Percentiles rank a stretch among this genome's conserved stretches.
phyloP scores from a whole-genome alignment of 2,329 filamentous ascomycete species.

The Malbranchea zuffiana region DNA sequence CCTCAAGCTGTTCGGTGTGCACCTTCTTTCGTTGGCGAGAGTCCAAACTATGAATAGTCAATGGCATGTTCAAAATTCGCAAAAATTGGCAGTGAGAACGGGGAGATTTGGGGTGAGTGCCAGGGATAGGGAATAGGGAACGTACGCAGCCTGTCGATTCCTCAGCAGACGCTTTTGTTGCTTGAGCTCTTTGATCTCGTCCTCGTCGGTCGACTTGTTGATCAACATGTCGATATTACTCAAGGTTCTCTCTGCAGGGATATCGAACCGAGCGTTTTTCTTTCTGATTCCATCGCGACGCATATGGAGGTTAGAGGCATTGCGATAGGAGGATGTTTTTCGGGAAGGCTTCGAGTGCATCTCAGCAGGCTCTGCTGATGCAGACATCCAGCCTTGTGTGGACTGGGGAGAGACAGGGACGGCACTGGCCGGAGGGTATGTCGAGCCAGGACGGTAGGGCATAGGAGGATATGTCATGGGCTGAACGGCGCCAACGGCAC shows the following conservation, averaged over 20 bases:
- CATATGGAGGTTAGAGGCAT: slow-evolving; percentile 60
- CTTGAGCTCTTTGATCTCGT: slow-evolving; percentile 95
- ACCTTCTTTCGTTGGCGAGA: slow-evolving; percentile 96
- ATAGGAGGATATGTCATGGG: slow-evolving; percentile 30
- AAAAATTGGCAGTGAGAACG: slow-evolving; percentile 12
- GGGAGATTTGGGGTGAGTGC: slow-evolving; percentile 18
- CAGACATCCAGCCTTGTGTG: slow-evolving; percentile 46
- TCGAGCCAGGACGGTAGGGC: slow-evolving; percentile 38
- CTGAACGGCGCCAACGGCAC: slow-evolving; percentile 32
- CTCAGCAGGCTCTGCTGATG: slow-evolving; percentile 39
- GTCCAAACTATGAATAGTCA: slow-evolving; percentile 57
- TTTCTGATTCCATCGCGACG: slow-evolving; percentile 87
- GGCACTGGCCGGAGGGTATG: slow-evolving; percentile 37
- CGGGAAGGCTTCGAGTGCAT: slow-evolving; percentile 44
- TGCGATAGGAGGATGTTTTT: slow-evolving; percentile 53
- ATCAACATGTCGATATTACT: slow-evolving; percentile 93
- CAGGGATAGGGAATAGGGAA: slow-evolving; percentile 26
- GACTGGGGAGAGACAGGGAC: slow-evolving; percentile 52
- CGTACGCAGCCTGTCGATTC: slow-evolving; percentile 94
- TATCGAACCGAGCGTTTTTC: slow-evolving; percentile 98
- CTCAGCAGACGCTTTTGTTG: slow-evolving; percentile 90
- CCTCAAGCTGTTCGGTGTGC: slow-evolving; percentile 90
- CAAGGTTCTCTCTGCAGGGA: slow-evolving; percentile 84
- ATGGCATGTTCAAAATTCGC: slow-evolving; percentile 4
- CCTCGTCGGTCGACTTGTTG: slow-evolving; percentile 65